Conservation (phyloP, 305 asterid species). For the Fraxinus floribunda region DNA sequence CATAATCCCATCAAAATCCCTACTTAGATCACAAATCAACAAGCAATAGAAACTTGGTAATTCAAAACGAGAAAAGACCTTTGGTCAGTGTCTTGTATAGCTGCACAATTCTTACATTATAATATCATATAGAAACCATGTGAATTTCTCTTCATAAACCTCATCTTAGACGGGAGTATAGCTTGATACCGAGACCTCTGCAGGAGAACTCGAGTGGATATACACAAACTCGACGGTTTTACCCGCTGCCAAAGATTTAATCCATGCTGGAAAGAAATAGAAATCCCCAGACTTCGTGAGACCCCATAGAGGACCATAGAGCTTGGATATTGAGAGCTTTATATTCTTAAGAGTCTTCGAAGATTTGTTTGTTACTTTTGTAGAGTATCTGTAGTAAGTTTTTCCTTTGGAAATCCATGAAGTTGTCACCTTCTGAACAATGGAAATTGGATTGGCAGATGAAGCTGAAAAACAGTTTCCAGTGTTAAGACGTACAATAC, state of each 20-base stretch:
- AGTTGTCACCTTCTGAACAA: slow-evolving; percentile 42
- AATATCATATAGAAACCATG: slow-evolving; percentile 16
- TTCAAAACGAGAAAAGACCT: neutral
- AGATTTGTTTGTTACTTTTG: slow-evolving; percentile 50
- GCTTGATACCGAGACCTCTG: slow-evolving; percentile 46
- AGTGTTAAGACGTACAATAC: neutral
- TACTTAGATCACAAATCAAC: slow-evolving; percentile 36
- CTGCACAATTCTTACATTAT: slow-evolving; percentile 42
- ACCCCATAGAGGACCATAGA: slow-evolving; percentile 67
- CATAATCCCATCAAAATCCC: slow-evolving; percentile 21
- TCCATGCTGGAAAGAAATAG: slow-evolving; percentile 53
- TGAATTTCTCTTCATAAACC: neutral
- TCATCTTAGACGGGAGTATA: slow-evolving; percentile 39
- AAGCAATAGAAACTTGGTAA: slow-evolving; percentile 15
- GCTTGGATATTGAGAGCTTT: slow-evolving; percentile 41
- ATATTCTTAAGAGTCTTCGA: slow-evolving; percentile 44
- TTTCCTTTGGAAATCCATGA: slow-evolving; percentile 51
- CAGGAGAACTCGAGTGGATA: slow-evolving; percentile 53
- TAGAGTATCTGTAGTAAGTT: slow-evolving; percentile 53
- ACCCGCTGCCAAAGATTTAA: slow-evolving; percentile 45
- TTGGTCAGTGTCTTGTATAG: slow-evolving; percentile 25
- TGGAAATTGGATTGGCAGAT: slow-evolving; percentile 28
- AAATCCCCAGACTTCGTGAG: slow-evolving; percentile 45
- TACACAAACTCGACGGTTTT: slow-evolving; percentile 59
- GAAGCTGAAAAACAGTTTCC: slow-evolving; percentile 29